A percentile compares a stretch with the other conserved stretches of the same genome.
phyloP scores from a whole-genome alignment of 768 basidiomycete species.

The Sistotremastrum niveocremeum region DNA sequence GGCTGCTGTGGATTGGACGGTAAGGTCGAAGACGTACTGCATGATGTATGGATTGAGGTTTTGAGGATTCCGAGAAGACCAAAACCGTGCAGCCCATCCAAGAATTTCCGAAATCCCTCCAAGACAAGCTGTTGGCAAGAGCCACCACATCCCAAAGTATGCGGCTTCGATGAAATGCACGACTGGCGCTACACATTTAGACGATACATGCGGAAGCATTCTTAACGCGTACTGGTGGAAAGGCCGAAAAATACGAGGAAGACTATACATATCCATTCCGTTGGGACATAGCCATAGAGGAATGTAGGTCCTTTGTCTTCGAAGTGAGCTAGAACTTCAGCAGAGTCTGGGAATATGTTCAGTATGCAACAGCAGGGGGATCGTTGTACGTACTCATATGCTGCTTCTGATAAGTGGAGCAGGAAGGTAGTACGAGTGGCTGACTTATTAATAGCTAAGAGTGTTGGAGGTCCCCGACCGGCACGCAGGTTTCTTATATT shows the following conservation, averaged over 20 bases:
- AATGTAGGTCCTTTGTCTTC: conserved; percentile 17
- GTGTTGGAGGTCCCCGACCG: too few relatives aligned
- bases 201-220: not conserved
- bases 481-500: too few relatives aligned
- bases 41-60: conserved; percentile 14
- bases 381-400: too few relatives aligned
- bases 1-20: not conserved
- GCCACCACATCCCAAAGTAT: conserved; percentile 9
- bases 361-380: too few relatives aligned
- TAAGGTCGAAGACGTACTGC: conserved; percentile 14
- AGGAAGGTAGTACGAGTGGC: too few relatives aligned
- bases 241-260: conserved; percentile 29
- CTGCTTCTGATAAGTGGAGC: too few relatives aligned
- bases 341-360: too few relatives aligned
- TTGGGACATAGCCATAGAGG: conserved; percentile 30
- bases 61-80: conserved; percentile 3
- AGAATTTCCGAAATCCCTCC: conserved; percentile 13
- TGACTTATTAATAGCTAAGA: too few relatives aligned
- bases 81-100: conserved; percentile 13
- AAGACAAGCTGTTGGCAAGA: conserved; percentile 10
- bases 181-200: conserved; percentile 2
- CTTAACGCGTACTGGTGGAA: conserved; percentile 21
- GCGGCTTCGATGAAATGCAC: conserved; percentile 9
- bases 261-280: conserved; percentile 21
- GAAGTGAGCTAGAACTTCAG: not conserved